Conservation (phyloP, 139 green algal genomes). For the Coccomyxa sp. region DNA sequence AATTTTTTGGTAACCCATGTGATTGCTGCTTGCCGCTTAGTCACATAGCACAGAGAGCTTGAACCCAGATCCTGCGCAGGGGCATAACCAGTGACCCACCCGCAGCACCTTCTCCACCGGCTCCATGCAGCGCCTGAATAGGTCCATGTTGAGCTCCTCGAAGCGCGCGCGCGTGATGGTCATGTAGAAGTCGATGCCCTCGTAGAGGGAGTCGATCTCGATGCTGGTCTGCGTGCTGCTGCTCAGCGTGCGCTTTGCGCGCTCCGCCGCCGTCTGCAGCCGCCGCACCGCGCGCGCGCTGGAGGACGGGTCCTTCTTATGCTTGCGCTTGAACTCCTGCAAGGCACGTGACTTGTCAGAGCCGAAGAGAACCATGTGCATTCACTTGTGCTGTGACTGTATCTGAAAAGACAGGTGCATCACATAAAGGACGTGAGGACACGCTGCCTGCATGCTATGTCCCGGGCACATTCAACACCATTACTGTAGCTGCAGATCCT, state of each 20-base stretch:
- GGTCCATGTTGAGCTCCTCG: slow-evolving; percentile 98
- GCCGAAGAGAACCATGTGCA: too few species aligned
- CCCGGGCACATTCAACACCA: too few species aligned
- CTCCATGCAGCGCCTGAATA: slow-evolving; percentile 99
- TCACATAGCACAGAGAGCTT: too few species aligned
- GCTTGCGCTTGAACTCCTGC: slow-evolving; percentile 96
- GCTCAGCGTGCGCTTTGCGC: slow-evolving; percentile 70
- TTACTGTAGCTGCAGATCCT: too few species aligned
- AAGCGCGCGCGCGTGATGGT: slow-evolving; percentile 96
- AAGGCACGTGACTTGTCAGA: too few species aligned
- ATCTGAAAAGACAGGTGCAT: too few species aligned
- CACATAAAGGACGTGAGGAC: too few species aligned
- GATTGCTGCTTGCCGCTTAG: too few species aligned
- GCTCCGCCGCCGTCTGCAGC: slow-evolving; percentile 86
- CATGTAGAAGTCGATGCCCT: slow-evolving; percentile 94
- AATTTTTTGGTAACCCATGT: too few species aligned
- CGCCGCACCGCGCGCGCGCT: slow-evolving; percentile 65
- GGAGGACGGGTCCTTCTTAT: slow-evolving; percentile 92
- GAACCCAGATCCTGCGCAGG: too few species aligned
- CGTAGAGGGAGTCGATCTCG: slow-evolving; percentile 92
- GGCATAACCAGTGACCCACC: slow-evolving; percentile 38
- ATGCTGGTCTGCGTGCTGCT: slow-evolving; percentile 77
- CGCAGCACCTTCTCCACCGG: slow-evolving; percentile 89
- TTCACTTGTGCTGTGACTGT: too few species aligned
- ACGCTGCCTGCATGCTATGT: too few species aligned